Conservation (phyloP, 495 filamentous ascomycete species). For the Tuber borchii region DNA sequence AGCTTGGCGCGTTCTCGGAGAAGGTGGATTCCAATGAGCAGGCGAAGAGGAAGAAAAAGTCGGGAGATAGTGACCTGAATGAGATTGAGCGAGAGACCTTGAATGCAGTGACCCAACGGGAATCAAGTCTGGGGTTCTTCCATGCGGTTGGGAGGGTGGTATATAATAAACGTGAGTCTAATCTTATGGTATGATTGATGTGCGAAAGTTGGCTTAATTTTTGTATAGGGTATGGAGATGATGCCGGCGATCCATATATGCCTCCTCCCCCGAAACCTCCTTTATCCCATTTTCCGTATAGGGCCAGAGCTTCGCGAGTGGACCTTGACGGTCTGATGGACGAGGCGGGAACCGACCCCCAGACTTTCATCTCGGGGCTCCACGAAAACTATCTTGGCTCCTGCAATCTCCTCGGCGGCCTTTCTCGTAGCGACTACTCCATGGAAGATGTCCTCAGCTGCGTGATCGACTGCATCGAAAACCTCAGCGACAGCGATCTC, state of each 20-base stretch:
- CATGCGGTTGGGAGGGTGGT: constrained; percentile 93
- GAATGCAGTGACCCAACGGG: constrained; percentile 72
- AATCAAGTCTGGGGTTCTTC: constrained; percentile 83
- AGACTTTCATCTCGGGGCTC: constrained; percentile 82
- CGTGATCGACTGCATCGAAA: constrained; percentile 66
- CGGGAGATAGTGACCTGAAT: constrained; percentile 55
- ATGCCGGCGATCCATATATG: constrained; percentile 27
- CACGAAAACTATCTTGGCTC: constrained; percentile 92
- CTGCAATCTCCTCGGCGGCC: constrained; percentile 56
- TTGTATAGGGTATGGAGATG: constrained; percentile 29
- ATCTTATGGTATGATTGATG: neutral
- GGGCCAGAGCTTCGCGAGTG: constrained; percentile 58
- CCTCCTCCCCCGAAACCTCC: constrained; percentile 46
- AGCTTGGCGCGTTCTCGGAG: constrained; percentile 48
- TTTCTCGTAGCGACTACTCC: constrained; percentile 44
- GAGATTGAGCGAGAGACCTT: constrained; percentile 61
- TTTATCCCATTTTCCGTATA: constrained; percentile 43
- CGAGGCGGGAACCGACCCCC: constrained; percentile 80
- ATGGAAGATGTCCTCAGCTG: constrained; percentile 62
- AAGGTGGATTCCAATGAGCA: neutral
- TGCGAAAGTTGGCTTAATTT: neutral
- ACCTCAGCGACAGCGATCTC: constrained; percentile 79
- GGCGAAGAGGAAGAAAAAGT: constrained; percentile 48
- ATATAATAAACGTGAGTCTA: constrained; percentile 74
- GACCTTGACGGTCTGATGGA: constrained; percentile 69